Evolutionary conservation across 257 asterid species (phyloP).

Genomic region (Prunella vulgaris): DNA sequence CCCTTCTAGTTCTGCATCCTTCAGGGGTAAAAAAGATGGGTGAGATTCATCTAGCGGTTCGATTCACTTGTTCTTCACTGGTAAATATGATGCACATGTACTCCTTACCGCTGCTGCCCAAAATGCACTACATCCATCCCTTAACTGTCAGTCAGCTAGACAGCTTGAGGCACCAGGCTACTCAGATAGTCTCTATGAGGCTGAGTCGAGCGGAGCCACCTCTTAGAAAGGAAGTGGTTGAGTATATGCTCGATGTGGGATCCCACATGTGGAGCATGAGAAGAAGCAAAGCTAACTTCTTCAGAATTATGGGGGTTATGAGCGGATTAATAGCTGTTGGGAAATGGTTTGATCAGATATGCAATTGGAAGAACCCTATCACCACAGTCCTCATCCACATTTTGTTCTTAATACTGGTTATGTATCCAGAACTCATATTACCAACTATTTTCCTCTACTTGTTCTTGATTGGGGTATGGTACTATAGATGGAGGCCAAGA

Average conservation of each 20-base stretch:
- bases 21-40: constrained; percentile 78
- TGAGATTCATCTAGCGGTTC: constrained; percentile 63
- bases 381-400: constrained; percentile 65
- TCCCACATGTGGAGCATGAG: constrained; percentile 86
- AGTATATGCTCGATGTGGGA: constrained; percentile 72
- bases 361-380: constrained; percentile 75
- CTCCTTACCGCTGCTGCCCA: constrained; percentile 60
- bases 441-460: constrained; percentile 65
- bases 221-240: constrained; percentile 66
- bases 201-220: constrained; percentile 78
- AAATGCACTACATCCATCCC: constrained; percentile 72
- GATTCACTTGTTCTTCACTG: constrained; percentile 63
- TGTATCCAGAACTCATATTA: constrained; percentile 59
- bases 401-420: constrained; percentile 55
- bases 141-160: constrained; percentile 58
- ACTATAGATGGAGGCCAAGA: constrained; percentile 69
- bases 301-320: constrained; percentile 60
- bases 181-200: constrained; percentile 60
- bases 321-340: constrained; percentile 52
- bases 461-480: constrained; percentile 61
- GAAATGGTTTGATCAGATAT: constrained; percentile 65
- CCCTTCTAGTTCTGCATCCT: constrained; percentile 64
- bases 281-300: constrained; percentile 66
- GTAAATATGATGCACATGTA: constrained; percentile 64
- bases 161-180: constrained; percentile 66